These are phyloP conservation scores for Nicotiana sylvestris DNA, from an alignment of 257 asterid genomes.

Conservation along the genomic window DNA sequence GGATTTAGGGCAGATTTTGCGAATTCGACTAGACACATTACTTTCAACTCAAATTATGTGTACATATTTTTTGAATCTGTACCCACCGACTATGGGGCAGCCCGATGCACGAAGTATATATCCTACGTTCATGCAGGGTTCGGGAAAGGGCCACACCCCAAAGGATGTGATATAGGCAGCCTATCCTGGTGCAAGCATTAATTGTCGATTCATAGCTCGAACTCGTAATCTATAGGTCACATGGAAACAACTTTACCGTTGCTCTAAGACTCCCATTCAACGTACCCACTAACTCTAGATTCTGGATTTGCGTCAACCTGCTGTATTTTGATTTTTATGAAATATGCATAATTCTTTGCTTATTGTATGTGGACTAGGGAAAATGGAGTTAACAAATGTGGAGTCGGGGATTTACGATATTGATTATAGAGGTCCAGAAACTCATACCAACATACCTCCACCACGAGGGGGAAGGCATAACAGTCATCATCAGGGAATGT, in stretches of 20 bases:
- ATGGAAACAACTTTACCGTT: no score
- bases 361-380: background rate
- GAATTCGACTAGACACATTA: background rate
- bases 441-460: slow-evolving; percentile 47
- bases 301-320: background rate
- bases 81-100: no score
- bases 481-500: slow-evolving; percentile 6
- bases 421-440: slow-evolving; percentile 56
- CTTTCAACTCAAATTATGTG: no score
- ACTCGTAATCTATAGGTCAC: no score
- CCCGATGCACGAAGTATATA: no score
- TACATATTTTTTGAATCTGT: no score
- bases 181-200: no score
- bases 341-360: background rate
- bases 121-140: no score
- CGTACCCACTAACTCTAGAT: background rate
- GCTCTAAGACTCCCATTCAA: no score
- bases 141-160: no score
- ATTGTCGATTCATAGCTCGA: no score
- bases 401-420: slow-evolving; percentile 34
- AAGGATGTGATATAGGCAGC: no score
- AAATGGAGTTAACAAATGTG: slow-evolving; percentile 14
- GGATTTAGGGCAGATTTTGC: background rate
- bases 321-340: background rate
- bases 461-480: slow-evolving; percentile 29